These are phyloP conservation scores for Nothophaeocryptopus gaeumannii DNA, from an alignment of 2,329 filamentous ascomycete genomes.

Conservation along the genomic window DNA sequence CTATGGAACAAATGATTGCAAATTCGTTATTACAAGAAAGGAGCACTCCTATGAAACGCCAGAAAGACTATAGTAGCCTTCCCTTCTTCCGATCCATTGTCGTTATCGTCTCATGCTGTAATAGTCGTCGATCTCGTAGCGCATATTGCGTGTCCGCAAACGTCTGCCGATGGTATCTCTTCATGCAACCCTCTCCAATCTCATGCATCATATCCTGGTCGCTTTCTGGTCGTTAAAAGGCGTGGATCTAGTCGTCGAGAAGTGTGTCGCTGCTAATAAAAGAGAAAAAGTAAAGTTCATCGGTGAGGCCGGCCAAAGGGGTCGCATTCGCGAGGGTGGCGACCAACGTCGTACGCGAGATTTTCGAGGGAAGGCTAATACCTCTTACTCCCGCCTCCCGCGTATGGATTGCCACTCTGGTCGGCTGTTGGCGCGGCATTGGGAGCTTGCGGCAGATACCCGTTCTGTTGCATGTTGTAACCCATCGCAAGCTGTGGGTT, in stretches of 20 bases:
- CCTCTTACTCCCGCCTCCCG: slow-evolving; percentile 18
- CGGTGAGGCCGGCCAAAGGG: slow-evolving; percentile 1
- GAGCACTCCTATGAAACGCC: no score
- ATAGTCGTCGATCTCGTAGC: slow-evolving; percentile 6
- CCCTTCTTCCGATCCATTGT: background rate
- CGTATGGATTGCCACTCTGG: slow-evolving; percentile 36
- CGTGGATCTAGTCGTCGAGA: slow-evolving; percentile 1
- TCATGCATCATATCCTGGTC: slow-evolving; percentile 9
- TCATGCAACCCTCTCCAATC: slow-evolving; percentile 13
- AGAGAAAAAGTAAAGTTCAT: background rate
- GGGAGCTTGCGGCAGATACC: slow-evolving; percentile 8
- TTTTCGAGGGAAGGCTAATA: slow-evolving; percentile 13
- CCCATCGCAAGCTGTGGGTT: slow-evolving; percentile 31
- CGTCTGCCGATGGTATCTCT: slow-evolving; percentile 10
- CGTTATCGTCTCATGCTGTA: background rate
- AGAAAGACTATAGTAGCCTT: no score
- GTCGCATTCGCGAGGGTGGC: slow-evolving; percentile 2
- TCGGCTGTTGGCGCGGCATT: slow-evolving; percentile 23
- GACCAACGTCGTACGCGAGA: background rate
- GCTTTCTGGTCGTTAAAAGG: slow-evolving; percentile 12
- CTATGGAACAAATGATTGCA: no score
- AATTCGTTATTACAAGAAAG: no score
- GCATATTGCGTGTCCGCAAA: slow-evolving; percentile 3
- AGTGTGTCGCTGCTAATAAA: background rate
- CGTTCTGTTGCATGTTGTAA: slow-evolving; percentile 25